Evolutionary conservation across 176 grass and related monocot species (phyloP), one percentile per base, ranked within the genome.

Genomic region (Carex littledalei): DNA sequence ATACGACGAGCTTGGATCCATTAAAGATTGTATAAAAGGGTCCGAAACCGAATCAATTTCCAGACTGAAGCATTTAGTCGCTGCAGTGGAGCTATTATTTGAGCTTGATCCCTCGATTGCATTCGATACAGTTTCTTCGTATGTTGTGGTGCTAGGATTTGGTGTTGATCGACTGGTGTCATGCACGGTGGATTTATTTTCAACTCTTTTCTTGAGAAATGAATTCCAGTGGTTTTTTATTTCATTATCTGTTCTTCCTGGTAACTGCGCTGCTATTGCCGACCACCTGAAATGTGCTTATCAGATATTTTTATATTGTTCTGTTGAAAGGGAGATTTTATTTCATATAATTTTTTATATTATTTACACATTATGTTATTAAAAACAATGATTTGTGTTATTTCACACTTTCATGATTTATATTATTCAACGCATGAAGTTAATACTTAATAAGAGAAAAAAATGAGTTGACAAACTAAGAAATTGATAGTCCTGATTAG

Each of bases 151-250:
- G 49, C 49, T 20, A 15, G 21, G 73, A 53, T 17, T n/a, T 17
- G 21, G 73, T 53, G 45, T 31, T 77, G 49, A 16, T 77, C 29
- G 73, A 21, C 49, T 55, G 1, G 49, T 54, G 1, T 55, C 4
- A 77, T 26, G 18, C 50, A 16, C 45, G 1, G 22, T 29, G 13
- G 22, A 22, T 77, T 54, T 83, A 41, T 65, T 83, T 21, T 83
- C 13, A 56, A 59, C 3, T 75, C 26, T 72, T 81, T 87, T 87
- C 63, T 72, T 87, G 8, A 87, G 78, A 70, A 58, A 74, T 5
- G 85, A 87, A 58, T 87, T 87, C 85, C 85, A 87, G 78, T 87
- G 57, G n/a, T 87, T 87, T 71, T 87, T 87, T 29, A 87, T 72
- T 58, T 87, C 85, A 53, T 87, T 87, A 52, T 87, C 85, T 47